Evolutionary conservation across 2,329 filamentous ascomycete species (phyloP), one percentile per base, ranked within the genome.

Genomic region (Fusarium poae): DNA sequence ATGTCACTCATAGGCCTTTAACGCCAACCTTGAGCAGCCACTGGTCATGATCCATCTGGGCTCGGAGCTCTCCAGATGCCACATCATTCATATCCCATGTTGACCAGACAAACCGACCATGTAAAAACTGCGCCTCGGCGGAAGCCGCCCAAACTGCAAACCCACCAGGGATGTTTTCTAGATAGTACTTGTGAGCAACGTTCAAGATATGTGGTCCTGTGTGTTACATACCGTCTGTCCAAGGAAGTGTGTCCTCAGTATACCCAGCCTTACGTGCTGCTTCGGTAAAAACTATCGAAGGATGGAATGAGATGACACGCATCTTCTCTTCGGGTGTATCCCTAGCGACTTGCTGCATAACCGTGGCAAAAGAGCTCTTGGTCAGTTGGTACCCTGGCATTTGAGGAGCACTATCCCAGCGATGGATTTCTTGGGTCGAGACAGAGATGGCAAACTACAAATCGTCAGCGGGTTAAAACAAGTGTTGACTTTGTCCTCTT

Each of bases 1-100:
- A 34, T 37, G 27, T 27, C 27, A 27, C 27, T 27, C 27, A 27
- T 27, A 74, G n/a, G 0, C 73, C 71, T n/a, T 62, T 67, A 1
- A 75, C 67, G 27, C 73, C 72, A 25, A 75, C 70, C 16, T 71
- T 74, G 2, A 75, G 68, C 15, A 72, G 30, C 63, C 67, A 69
- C 2, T 69, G 58, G 3, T 75, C 67, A 1, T 42, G 27, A 4
- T 67, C 62, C 25, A 75, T 60, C 13, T 60, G 50, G 0, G 37
- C 39, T 23, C 63, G 58, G 4, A 67, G 34, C 2, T 62, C 39
- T 3, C 65, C 62, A 4, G 57, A 55, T 9, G 30, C 30, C 3
- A 86, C 70, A 61, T 85, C 83, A n/a, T 82, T 78, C 2, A 85
- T 79, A 71, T 86, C 84, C 84, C 83, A 86, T 23, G 83, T 83